Conservation (phyloP, 106 monocot species). For the Dendrobium chrysotoxum region DNA sequence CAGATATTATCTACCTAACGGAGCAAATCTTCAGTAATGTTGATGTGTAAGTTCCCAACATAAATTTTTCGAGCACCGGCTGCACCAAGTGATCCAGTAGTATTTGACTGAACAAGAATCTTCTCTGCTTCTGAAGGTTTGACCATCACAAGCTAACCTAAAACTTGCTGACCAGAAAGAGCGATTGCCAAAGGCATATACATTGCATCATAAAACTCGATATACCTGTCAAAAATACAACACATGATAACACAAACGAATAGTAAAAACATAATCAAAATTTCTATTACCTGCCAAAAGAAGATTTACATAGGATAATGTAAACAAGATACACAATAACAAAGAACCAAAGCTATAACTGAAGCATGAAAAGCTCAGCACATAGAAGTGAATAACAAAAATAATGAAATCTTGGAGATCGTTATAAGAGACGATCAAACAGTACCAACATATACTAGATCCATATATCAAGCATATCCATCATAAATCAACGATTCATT, state of each 20-base stretch:
- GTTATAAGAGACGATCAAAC: background rate
- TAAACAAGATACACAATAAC: background rate
- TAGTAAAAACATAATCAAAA: background rate
- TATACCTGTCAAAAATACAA: conserved; percentile 36
- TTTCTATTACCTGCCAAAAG: too few species aligned
- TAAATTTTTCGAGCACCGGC: conserved; percentile 67
- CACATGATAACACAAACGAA: background rate
- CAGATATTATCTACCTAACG: conserved; percentile 34
- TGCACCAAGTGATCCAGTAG: conserved; percentile 21
- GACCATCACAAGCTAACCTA: conserved; percentile 90
- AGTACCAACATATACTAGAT: background rate
- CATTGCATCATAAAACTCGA: conserved; percentile 86
- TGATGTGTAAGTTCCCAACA: conserved; percentile 81
- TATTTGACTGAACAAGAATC: conserved; percentile 71
- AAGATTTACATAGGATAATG: background rate
- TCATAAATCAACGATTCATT: background rate
- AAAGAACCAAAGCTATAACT: background rate
- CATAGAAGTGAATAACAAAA: background rate
- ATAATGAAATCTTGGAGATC: background rate
- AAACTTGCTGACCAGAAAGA: conserved; percentile 60
- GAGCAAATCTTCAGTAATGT: conserved; percentile 73
- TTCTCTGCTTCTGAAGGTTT: conserved; percentile 95
- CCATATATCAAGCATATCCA: background rate
- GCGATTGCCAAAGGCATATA: conserved; percentile 62
- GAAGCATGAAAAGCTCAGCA: background rate